Evolutionary conservation across 805 yeast genomes (phyloP).

Genomic region (Scheffersomyces ergatensis): DNA sequence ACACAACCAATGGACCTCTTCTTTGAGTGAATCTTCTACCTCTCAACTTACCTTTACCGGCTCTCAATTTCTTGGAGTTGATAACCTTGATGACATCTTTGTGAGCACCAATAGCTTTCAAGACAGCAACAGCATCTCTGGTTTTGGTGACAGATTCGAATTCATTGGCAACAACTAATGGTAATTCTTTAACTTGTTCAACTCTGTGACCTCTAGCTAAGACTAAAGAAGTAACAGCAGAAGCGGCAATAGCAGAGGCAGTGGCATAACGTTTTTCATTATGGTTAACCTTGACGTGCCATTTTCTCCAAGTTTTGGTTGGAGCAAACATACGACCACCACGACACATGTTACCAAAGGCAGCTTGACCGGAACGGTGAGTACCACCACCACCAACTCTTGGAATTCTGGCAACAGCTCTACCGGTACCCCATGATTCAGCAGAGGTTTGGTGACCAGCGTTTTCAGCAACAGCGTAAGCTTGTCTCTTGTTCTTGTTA

Average conservation of each 20-base stretch:
- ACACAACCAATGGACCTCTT: conserved; percentile 99
- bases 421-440: conserved; percentile 99
- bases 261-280: conserved; percentile 99
- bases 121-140: conserved; percentile 97
- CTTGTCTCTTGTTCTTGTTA: conserved; percentile 99
- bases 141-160: conserved; percentile 93
- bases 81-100: conserved; percentile 96
- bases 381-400: conserved; percentile 99
- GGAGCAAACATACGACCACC: conserved; percentile 99
- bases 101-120: conserved; percentile 99
- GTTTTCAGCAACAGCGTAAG: conserved; percentile 98
- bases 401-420: conserved; percentile 99
- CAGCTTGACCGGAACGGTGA: conserved; percentile 99
- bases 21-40: conserved; percentile 99
- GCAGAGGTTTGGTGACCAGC: conserved; percentile 99
- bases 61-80: conserved; percentile 98
- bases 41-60: conserved; percentile 99
- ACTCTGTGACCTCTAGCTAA: conserved; percentile 99
- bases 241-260: conserved; percentile 99
- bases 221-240: conserved; percentile 97
- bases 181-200: conserved; percentile 97
- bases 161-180: conserved; percentile 93
- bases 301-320: conserved; percentile 99
- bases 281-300: conserved; percentile 99
- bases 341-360: conserved; percentile 99